Base-by-base conservation (phyloP, 495 filamentous ascomycete species). In the Cercophora sp. region DNA sequence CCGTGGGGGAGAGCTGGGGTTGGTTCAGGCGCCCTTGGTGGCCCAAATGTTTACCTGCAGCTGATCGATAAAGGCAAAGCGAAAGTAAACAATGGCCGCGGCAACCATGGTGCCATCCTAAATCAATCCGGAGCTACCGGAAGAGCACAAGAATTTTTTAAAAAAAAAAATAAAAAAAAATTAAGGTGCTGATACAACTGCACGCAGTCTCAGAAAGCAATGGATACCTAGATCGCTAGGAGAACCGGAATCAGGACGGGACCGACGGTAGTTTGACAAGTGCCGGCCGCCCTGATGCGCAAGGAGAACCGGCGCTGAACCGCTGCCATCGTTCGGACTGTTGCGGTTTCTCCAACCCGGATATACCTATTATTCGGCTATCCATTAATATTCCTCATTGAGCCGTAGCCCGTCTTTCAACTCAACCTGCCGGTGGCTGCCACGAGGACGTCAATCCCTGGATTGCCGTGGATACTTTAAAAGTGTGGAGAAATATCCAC, bases 351-450 rank as follows among this genome's bases (percentile, higher is more conserved):
- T 16, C 11, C 43, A 49, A 45, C 48, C 57, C 52, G 52, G 52
- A 47, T 55, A 55, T 43, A 48, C 18, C 9, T 45, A 36, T 22
- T 59, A 48, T 15, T 55, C 54, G 37, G 37, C 47, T 56, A 40
- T 51, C 54, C 48, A 37, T 36, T 56, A 56, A 44, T 26, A 10
- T 24, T 13, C 41, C 41, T 44, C n/a, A n/a, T 51, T 56, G 47
- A 55, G 29, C 52, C 45, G 45, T 42, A 39, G 22, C 36, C 36
- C 45, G 52, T 10, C 32, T 40, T 41, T 22, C 19, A 25, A 16
- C 2, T 44, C 8, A 26, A n/a, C n/a, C n/a, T n/a, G n/a, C n/a
- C n/a, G n/a, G n/a, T n/a, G n/a, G n/a, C n/a, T n/a, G n/a, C n/a
- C n/a, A n/a, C n/a, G n/a, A n/a, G n/a, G n/a, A n/a, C n/a, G n/a